Evolutionary conservation across 2,329 filamentous ascomycete genomes (phyloP).

Genomic region (Aspergillus thermomutatus): DNA sequence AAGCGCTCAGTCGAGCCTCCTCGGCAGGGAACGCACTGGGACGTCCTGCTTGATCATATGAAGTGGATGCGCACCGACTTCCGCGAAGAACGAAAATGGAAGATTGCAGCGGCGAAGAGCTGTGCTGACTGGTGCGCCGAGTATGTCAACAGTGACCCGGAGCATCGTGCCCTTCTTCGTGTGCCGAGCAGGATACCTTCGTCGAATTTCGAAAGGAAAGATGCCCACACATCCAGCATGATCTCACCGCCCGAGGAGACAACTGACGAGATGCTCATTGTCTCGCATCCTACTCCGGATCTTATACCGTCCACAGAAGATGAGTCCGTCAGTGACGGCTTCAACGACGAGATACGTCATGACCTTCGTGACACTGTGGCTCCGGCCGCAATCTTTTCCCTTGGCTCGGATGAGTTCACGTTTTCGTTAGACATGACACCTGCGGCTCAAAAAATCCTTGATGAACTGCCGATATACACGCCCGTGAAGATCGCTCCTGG

Average conservation of each 20-base stretch:
- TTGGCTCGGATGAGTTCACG: constrained; percentile 77
- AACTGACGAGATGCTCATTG: constrained; percentile 28
- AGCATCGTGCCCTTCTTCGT: constrained; percentile 66
- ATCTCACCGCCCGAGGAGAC: constrained; percentile 33
- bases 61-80: constrained; percentile 99
- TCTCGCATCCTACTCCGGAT: constrained; percentile 61
- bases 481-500: constrained; percentile 55
- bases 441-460: constrained; percentile 70
- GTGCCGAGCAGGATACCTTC: constrained; percentile 49
- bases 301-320: constrained; percentile 62
- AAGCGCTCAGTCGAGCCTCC: constrained; percentile 79
- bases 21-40: constrained; percentile 74
- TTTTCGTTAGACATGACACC: constrained; percentile 74
- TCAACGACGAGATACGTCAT: constrained; percentile 43
- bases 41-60: constrained; percentile 83
- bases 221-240: constrained; percentile 24
- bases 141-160: constrained; percentile 65
- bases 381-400: constrained; percentile 76
- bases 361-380: constrained; percentile 46
- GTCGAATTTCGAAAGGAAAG: constrained; percentile 21
- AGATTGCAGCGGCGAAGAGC: constrained; percentile 73
- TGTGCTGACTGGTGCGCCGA: constrained; percentile 80
- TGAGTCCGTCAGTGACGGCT: constrained; percentile 52
- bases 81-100: constrained; percentile 91
- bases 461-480: constrained; percentile 77